Conservation (phyloP, 352 stramenopile genomes). For the Phytopythium cucurbitacearum region DNA sequence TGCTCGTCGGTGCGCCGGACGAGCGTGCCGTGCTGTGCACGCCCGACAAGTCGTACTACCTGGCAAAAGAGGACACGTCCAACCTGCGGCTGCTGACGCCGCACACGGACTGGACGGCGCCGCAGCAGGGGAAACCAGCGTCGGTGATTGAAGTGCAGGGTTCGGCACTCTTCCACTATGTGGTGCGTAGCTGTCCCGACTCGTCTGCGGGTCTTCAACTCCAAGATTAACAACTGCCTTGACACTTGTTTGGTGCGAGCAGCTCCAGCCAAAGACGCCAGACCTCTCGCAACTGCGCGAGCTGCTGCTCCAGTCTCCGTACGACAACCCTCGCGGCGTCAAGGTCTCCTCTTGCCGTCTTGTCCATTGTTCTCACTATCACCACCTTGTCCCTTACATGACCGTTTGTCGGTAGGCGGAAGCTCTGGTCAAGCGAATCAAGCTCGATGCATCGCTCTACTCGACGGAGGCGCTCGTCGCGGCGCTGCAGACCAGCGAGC, state of each 20-base stretch:
- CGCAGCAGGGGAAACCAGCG: conserved; percentile 14
- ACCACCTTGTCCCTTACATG: neutral
- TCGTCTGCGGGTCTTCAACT: neutral
- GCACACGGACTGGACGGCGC: conserved; percentile 43
- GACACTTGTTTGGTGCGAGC: neutral
- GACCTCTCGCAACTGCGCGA: conserved; percentile 44
- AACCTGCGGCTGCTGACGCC: conserved; percentile 72
- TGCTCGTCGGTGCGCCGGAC: conserved; percentile 51
- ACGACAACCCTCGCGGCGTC: conserved; percentile 26
- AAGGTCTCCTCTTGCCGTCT: conserved; percentile 1
- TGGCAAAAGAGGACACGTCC: conserved; percentile 80
- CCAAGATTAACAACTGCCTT: neutral
- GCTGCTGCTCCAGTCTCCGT: conserved; percentile 63
- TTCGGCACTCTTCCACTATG: conserved; percentile 58
- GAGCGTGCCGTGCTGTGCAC: conserved; percentile 74
- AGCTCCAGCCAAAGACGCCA: conserved; percentile 62
- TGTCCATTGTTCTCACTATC: neutral
- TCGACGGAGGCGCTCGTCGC: conserved; percentile 57
- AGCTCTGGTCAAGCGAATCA: conserved; percentile 33
- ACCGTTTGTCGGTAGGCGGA: neutral
- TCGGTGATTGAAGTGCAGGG: conserved; percentile 45
- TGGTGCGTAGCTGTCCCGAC: conserved; percentile 23
- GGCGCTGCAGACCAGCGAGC: conserved; percentile 56
- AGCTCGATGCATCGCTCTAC: conserved; percentile 33
- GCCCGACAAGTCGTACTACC: conserved; percentile 55